These are phyloP conservation scores for Volutella citrinella DNA, from an alignment of 2,329 filamentous ascomycete genomes.

Conservation along the genomic window DNA sequence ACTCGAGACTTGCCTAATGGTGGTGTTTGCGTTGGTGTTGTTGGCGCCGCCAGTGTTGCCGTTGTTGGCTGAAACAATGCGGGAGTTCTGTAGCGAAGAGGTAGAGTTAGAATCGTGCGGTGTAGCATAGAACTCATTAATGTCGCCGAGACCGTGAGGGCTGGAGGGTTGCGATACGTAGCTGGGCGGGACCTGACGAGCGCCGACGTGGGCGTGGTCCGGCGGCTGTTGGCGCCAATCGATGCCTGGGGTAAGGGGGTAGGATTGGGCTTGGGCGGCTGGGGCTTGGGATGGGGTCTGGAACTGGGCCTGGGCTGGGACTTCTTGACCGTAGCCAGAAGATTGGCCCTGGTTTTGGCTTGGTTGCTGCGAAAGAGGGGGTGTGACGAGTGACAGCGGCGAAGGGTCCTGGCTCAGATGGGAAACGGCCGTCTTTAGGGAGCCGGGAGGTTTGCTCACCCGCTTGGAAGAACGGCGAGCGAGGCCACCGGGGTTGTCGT, in stretches of 20 bases:
- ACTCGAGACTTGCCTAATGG: slow-evolving; percentile 47
- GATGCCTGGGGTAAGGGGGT: slow-evolving; percentile 15
- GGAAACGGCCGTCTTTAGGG: slow-evolving; percentile 41
- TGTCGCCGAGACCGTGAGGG: slow-evolving; percentile 42
- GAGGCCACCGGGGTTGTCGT: slow-evolving; percentile 49
- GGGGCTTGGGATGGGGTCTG: slow-evolving; percentile 20
- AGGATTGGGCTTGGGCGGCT: slow-evolving; percentile 19
- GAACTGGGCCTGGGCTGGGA: slow-evolving; percentile 14
- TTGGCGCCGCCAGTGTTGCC: no score
- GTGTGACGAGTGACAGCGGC: slow-evolving; percentile 17
- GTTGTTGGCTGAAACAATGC: slow-evolving; percentile 29
- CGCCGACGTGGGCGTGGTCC: slow-evolving; percentile 3
- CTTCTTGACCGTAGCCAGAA: no score
- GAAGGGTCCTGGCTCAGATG: slow-evolving; percentile 11
- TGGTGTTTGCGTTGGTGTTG: no score
- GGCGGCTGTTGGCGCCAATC: slow-evolving; percentile 18
- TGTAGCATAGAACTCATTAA: slow-evolving; percentile 34
- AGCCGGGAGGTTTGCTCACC: slow-evolving; percentile 43
- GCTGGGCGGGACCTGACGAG: slow-evolving; percentile 27
- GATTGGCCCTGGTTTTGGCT: no score
- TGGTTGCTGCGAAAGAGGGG: slow-evolving; percentile 6
- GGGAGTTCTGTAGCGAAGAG: slow-evolving; percentile 38
- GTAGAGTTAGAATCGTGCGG: slow-evolving; percentile 38
- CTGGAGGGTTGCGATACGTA: slow-evolving; percentile 42
- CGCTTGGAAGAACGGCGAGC: slow-evolving; percentile 57